Evolutionary conservation across 345 rosid species (phyloP), one percentile per base, ranked within the genome.

Genomic region (Syzygium aqueum): DNA sequence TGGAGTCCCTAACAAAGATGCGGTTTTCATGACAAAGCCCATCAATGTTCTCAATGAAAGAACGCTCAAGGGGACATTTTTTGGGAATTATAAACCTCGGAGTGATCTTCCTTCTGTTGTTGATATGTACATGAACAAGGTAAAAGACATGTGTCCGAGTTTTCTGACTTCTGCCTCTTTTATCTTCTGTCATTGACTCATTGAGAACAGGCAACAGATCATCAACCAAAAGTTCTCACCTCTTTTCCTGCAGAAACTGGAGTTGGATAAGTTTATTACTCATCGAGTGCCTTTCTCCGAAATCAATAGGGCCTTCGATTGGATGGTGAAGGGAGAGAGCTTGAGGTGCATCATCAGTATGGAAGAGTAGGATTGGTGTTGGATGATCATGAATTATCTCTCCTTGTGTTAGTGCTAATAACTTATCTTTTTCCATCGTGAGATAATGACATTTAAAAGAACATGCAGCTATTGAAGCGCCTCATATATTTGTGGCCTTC

Each of bases 201-300:
- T 61, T n/a, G 73, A 61, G 2, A 61, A 61, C 73, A 61, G 73
- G 73, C n/a, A n/a, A 61, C 73, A n/a, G 73, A 73, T 73, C 37
- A 73, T 73, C 27, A 73, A 37, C 49, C 82, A 19, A 37, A 10
- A 73, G 49, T 9, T 88, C 82, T 73, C 12, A 15, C 30, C 33
- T 67, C 82, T 37, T 73, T 37, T 73, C 27, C 82, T 37, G 87
- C 90, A 92, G 93, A 92, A 92, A 89, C 87, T 93, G 73, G 94
- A 92, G 51, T 9, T 93, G 86, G 94, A 94, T 67, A 94, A 94
- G 85, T 93, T 91, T 63, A 88, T 93, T 16, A 94, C 95, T 5
- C 93, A 94, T 78, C 53, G 85, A 4, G 89, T 92, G 1, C 85
- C 90, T 0, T 93, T 92, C 86, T 85, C 91, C 2, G 94, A 93